These are phyloP conservation scores for Termitomyces titanicus DNA, from an alignment of 768 basidiomycete genomes.

Conservation along the genomic window DNA sequence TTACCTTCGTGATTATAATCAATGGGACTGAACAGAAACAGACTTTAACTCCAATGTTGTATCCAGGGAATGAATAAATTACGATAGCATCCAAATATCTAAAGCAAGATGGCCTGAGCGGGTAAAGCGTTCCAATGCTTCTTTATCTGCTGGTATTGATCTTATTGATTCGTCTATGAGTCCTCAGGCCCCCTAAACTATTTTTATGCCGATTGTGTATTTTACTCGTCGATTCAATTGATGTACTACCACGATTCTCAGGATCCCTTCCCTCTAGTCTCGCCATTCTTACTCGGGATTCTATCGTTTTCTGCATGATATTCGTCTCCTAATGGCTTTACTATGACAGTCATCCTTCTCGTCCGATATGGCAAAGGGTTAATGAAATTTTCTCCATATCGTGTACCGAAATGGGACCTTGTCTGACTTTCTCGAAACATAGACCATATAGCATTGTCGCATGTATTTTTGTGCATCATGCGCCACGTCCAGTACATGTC, in stretches of 20 bases:
- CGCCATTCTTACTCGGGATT: background rate
- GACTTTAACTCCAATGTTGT: background rate
- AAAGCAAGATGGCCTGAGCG: background rate
- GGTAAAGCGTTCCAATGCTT: too few relatives aligned
- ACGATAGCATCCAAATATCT: constrained; percentile 5
- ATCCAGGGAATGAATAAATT: constrained; percentile 1
- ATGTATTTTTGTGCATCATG: background rate
- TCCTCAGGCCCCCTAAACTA: too few relatives aligned
- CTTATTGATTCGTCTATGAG: too few relatives aligned
- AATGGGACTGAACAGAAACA: background rate
- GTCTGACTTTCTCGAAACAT: background rate
- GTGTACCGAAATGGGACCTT: background rate
- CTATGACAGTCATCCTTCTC: background rate
- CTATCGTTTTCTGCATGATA: background rate
- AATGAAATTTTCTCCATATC: background rate
- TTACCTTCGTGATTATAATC: background rate
- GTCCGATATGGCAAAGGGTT: background rate
- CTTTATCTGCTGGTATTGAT: too few relatives aligned
- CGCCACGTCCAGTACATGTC: background rate
- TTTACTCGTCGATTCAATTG: too few relatives aligned
- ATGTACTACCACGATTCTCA: too few relatives aligned
- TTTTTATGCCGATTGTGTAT: too few relatives aligned
- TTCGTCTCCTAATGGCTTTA: too few relatives aligned
- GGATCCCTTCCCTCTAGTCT: background rate
- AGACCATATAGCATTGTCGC: background rate